phyloP scores from a whole-genome alignment of 2,329 filamentous ascomycete genomes.

The Cladorrhinum sp. region DNA sequence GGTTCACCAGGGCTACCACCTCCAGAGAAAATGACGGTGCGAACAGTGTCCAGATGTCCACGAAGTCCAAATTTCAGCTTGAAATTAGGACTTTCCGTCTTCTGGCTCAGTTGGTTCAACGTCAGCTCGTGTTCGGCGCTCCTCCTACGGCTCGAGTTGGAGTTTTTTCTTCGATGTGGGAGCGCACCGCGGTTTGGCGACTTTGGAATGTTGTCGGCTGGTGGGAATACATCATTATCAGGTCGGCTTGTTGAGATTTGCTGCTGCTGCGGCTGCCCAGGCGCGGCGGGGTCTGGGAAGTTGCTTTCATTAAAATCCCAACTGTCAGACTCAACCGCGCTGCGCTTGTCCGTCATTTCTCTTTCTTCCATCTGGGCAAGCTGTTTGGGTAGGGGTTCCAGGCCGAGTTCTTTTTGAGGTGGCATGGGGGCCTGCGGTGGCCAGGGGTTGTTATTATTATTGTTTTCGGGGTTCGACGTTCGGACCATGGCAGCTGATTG shows the following conservation, averaged over 20 bases:
- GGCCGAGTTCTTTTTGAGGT: constrained; percentile 23
- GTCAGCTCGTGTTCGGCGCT: constrained; percentile 64
- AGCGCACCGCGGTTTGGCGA: constrained; percentile 69
- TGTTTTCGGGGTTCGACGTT: constrained; percentile 44
- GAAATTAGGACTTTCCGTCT: constrained; percentile 72
- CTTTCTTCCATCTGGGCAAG: constrained; percentile 38
- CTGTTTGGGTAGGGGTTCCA: constrained; percentile 38
- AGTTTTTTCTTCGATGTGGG: constrained; percentile 77
- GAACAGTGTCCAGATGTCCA: constrained; percentile 89
- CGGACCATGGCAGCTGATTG: constrained; percentile 52
- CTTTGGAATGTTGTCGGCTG: constrained; percentile 74
- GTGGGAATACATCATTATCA: constrained; percentile 85
- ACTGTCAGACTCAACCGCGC: constrained; percentile 60
- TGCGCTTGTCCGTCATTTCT: constrained; percentile 47
- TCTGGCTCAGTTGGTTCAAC: constrained; percentile 48
- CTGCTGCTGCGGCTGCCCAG: constrained; percentile 40
- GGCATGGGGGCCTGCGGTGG: constrained; percentile 27
- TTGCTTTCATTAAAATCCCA: constrained; percentile 90
- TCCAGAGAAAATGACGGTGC: constrained; percentile 93
- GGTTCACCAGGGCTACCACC: constrained; percentile 93
- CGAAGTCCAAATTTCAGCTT: constrained; percentile 89
- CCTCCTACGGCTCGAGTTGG: constrained; percentile 72
- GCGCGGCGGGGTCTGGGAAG: constrained; percentile 56
- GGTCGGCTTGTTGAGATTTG: constrained; percentile 60
- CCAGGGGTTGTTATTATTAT: constrained; percentile 32